Evolutionary conservation across 208 protist species (phyloP).

Genomic region (Vickermania ingenoplastis): DNA sequence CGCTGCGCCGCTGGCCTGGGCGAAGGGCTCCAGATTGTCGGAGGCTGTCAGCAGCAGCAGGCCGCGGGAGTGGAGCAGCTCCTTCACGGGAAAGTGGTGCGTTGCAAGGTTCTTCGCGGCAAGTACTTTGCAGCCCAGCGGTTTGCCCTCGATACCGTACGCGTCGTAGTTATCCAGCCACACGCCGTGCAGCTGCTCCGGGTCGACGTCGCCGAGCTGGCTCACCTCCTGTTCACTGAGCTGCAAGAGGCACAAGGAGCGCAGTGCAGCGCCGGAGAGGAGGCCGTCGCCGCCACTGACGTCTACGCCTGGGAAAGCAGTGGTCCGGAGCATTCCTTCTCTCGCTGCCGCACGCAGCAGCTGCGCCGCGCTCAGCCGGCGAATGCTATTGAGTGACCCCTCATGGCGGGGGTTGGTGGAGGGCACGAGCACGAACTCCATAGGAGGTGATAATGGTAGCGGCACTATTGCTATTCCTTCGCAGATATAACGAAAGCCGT

Average conservation of each 20-base stretch:
- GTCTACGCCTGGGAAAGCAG: neutral
- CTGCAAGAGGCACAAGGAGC: neutral
- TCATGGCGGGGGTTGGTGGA: neutral
- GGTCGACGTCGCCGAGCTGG: neutral
- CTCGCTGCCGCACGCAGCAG: neutral
- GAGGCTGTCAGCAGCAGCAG: neutral
- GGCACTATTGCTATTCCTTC: too few species aligned
- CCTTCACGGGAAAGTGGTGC: neutral
- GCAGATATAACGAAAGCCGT: too few species aligned
- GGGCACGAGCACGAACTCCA: neutral
- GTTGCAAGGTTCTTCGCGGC: neutral
- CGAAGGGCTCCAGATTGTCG: neutral
- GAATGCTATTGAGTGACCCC: neutral
- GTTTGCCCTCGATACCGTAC: neutral
- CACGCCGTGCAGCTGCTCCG: neutral
- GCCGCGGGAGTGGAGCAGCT: neutral
- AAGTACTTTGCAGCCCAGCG: neutral
- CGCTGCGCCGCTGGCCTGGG: neutral
- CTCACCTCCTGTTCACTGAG: neutral
- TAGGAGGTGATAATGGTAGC: too few species aligned
- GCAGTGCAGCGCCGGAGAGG: neutral
- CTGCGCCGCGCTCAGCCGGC: neutral
- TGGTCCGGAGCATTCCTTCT: neutral
- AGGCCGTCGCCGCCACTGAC: neutral
- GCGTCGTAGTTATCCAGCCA: neutral